Evolutionary conservation across 768 basidiomycete species (phyloP).

Genomic region (Hirschioporus abietinus): DNA sequence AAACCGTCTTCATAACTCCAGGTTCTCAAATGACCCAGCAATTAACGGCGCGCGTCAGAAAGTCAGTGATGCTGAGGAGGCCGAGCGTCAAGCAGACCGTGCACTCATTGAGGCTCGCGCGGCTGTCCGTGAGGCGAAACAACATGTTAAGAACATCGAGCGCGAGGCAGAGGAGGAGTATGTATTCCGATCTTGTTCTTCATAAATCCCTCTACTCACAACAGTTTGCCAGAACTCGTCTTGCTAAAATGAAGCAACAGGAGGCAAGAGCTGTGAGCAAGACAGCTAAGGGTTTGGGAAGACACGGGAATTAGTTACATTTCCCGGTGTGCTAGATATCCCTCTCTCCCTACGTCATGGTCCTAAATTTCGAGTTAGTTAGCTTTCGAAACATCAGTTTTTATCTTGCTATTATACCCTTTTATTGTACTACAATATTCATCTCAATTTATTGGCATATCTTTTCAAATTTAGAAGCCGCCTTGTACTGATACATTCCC

Average conservation of each 20-base stretch:
- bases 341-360: neutral
- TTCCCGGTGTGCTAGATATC: neutral
- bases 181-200: conserved; percentile 18
- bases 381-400: too few relatives aligned
- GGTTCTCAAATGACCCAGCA: conserved; percentile 32
- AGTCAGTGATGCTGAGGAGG: conserved; percentile 43
- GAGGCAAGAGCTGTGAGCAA: conserved; percentile 48
- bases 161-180: conserved; percentile 49
- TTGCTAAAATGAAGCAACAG: conserved; percentile 48
- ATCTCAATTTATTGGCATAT: too few relatives aligned
- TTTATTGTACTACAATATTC: too few relatives aligned
- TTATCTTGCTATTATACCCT: too few relatives aligned
- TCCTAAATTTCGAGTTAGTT: too few relatives aligned
- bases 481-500: too few relatives aligned
- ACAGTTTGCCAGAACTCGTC: conserved; percentile 32
- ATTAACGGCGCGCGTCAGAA: conserved; percentile 46
- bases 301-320: conserved; percentile 25
- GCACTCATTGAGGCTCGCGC: conserved; percentile 41
- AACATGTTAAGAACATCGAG: conserved; percentile 45
- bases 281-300: conserved; percentile 40
- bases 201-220: conserved; percentile 5
- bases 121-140: conserved; percentile 41
- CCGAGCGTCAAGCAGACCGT: conserved; percentile 46
- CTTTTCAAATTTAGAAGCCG: too few relatives aligned
- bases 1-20: neutral